Conservation (phyloP, 352 stramenopile species). For the Phytophthora sp. region DNA sequence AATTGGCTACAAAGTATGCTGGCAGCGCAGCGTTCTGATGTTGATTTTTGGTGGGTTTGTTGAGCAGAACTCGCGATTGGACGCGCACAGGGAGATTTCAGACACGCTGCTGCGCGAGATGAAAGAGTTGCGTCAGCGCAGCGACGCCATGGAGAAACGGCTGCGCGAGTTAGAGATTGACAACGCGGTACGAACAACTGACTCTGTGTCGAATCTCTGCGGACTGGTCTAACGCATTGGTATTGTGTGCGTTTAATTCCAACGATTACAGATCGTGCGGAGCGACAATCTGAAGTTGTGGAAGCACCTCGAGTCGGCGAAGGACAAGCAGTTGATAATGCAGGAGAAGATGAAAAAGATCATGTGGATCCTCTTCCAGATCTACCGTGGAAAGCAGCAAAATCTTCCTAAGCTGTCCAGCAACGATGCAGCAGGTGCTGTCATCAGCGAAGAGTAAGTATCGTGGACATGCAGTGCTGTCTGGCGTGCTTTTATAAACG, state of each 20-base stretch:
- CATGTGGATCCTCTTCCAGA: slow-evolving; percentile 91
- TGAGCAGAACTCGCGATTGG: slow-evolving; percentile 66
- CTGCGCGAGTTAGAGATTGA: slow-evolving; percentile 86
- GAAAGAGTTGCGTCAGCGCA: slow-evolving; percentile 82
- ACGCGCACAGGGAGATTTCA: slow-evolving; percentile 78
- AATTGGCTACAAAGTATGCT: no score
- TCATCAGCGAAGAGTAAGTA: slow-evolving; percentile 87
- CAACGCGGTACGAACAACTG: slow-evolving; percentile 66
- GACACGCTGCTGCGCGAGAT: slow-evolving; percentile 85
- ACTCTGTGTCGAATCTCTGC: neutral
- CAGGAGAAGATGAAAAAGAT: slow-evolving; percentile 93
- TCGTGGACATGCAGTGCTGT: slow-evolving; percentile 4
- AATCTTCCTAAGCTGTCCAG: slow-evolving; percentile 75
- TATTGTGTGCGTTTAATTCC: no score
- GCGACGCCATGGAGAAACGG: slow-evolving; percentile 89
- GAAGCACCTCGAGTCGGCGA: slow-evolving; percentile 85
- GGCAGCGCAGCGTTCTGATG: neutral
- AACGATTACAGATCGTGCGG: slow-evolving; percentile 69
- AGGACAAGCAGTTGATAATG: slow-evolving; percentile 91
- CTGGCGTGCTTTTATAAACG: neutral
- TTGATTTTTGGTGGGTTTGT: neutral
- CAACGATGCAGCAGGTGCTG: slow-evolving; percentile 52
- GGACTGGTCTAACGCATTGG: no score
- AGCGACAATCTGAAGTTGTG: slow-evolving; percentile 90
- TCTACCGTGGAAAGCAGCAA: slow-evolving; percentile 85